These are phyloP conservation scores for Penicillium desertorum DNA, from an alignment of 495 filamentous ascomycete species.

Conservation along the genomic window DNA sequence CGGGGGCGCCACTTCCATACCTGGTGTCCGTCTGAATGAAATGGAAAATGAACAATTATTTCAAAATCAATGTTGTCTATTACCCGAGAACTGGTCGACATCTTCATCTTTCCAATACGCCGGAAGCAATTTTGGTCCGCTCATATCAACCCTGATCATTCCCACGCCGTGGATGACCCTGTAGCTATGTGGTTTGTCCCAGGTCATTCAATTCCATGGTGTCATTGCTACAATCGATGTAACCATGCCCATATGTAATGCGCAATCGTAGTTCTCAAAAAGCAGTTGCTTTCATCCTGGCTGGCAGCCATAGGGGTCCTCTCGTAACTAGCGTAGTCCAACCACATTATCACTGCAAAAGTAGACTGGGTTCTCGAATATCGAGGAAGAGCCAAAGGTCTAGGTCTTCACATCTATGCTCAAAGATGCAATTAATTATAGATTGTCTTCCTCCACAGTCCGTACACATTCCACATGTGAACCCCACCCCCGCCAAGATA, in stretches of 20 bases:
- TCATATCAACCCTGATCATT: not conserved
- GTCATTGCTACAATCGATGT: not conserved
- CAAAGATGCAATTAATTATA: conserved; percentile 3
- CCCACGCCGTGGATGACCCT: not conserved
- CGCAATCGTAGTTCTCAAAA: not conserved
- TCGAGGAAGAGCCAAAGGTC: not conserved
- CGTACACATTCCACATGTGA: not conserved
- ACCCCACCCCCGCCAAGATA: conserved; percentile 12
- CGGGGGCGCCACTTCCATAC: conserved; percentile 39
- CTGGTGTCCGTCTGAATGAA: conserved; percentile 49
- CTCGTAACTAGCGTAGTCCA: not conserved
- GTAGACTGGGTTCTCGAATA: not conserved
- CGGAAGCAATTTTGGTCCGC: not conserved
- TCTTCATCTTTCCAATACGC: not conserved
- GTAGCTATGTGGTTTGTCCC: conserved; percentile 9
- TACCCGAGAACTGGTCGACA: conserved; percentile 14
- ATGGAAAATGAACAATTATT: conserved; percentile 49
- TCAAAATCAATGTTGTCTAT: conserved; percentile 28
- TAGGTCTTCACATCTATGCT: not conserved
- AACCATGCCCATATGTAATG: not conserved
- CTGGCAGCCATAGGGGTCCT: not conserved
- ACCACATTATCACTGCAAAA: not conserved
- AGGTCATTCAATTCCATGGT: not conserved
- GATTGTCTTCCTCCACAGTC: conserved; percentile 1
- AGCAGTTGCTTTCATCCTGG: not conserved